Conservation (phyloP, 148 eudicot genomes). For the Fagopyrum homotropicum region DNA sequence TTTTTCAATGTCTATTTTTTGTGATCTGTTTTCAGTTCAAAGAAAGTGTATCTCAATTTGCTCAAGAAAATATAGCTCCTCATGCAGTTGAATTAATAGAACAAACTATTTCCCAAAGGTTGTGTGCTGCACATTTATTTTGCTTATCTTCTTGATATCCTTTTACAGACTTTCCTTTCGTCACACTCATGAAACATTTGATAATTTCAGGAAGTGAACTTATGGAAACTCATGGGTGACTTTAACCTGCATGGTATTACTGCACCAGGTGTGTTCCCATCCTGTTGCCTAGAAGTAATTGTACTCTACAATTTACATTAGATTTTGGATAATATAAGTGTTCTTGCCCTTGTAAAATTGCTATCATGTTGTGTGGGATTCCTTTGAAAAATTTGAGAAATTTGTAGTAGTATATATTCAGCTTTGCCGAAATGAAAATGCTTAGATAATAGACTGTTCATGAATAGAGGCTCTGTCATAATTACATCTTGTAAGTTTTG, state of each 20-base stretch:
- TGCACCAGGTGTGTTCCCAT: conserved; percentile 59
- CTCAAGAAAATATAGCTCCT: conserved; percentile 92
- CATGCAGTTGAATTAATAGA: conserved; percentile 73
- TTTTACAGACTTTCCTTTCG: not conserved
- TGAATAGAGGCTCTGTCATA: not conserved
- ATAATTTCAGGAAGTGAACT: conserved; percentile 58
- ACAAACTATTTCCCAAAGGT: conserved; percentile 89
- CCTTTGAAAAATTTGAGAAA: not conserved
- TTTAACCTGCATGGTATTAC: conserved; percentile 96
- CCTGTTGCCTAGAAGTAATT: not conserved
- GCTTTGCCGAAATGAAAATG: not conserved
- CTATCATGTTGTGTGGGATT: not conserved
- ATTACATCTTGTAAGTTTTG: not conserved
- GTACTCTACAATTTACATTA: not conserved
- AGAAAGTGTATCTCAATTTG: conserved; percentile 91
- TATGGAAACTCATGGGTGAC: conserved; percentile 98
- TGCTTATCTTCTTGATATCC: conserved; percentile 11
- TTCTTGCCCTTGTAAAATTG: not conserved
- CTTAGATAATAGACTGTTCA: not conserved
- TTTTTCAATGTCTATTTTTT: not conserved
- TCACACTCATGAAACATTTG: not conserved
- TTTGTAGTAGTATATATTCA: not conserved
- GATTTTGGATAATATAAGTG: not conserved
- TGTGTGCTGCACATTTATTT: conserved; percentile 6
- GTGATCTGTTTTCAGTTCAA: conserved; percentile 52